Conservation (phyloP, 2,329 filamentous ascomycete species). For the Talaromyces sp. region DNA sequence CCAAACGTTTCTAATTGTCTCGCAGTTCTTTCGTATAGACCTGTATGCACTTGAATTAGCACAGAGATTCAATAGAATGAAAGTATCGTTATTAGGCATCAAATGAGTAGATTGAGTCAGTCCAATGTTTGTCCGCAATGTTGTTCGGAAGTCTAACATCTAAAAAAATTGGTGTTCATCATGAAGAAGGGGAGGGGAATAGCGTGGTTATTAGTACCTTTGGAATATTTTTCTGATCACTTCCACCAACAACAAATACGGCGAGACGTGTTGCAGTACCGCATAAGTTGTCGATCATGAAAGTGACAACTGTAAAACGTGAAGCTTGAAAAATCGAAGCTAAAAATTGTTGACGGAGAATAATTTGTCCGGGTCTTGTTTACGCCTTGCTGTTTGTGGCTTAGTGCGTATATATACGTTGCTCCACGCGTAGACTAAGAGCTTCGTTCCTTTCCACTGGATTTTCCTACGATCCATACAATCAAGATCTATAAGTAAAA, state of each 20-base stretch:
- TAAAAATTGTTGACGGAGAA: neutral
- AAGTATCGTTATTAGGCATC: neutral
- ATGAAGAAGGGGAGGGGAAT: slow-evolving; percentile 19
- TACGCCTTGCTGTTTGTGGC: neutral
- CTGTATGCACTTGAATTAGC: neutral
- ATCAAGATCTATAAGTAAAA: no score
- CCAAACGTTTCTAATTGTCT: neutral
- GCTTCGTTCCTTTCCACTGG: no score
- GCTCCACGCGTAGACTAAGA: neutral
- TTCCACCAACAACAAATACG: neutral
- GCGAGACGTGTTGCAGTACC: neutral
- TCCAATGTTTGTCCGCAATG: slow-evolving; percentile 39
- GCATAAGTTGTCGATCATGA: neutral
- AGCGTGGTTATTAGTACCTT: neutral
- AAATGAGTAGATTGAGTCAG: neutral
- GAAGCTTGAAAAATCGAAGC: neutral
- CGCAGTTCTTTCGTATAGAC: neutral
- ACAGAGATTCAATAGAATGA: no score
- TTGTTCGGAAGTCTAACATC: slow-evolving; percentile 51
- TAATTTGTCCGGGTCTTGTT: neutral
- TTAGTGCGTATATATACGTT: neutral
- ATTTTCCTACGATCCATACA: no score
- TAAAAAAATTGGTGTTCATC: slow-evolving; percentile 45
- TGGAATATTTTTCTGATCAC: no score
- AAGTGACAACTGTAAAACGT: neutral